These are phyloP conservation scores for Venturia oleaginea DNA, from an alignment of 2,329 filamentous ascomycete genomes.

Conservation along the genomic window DNA sequence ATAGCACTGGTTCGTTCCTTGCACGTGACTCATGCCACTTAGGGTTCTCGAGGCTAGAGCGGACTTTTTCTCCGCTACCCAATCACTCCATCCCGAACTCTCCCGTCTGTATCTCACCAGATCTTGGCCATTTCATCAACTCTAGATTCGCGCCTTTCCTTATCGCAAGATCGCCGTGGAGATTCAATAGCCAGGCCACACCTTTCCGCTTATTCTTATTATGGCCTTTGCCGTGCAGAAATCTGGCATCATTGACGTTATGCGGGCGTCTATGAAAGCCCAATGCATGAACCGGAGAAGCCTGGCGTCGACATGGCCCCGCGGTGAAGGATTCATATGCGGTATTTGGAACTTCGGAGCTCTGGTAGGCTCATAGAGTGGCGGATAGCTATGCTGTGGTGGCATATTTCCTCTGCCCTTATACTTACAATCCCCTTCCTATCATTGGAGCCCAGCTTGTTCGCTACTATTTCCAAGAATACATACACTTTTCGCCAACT, in stretches of 20 bases:
- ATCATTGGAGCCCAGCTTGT: neutral
- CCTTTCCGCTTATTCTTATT: constrained; percentile 1
- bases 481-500: neutral
- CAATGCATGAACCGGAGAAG: neutral
- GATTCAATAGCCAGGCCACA: neutral
- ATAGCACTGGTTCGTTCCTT: neutral
- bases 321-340: neutral
- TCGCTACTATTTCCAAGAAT: neutral
- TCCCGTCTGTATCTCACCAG: neutral
- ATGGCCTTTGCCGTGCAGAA: neutral
- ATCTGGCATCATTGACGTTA: neutral
- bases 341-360: neutral
- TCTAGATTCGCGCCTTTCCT: constrained; percentile 1
- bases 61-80: neutral
- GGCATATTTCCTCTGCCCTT: neutral
- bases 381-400: neutral
- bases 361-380: neutral
- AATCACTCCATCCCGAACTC: neutral
- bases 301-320: neutral
- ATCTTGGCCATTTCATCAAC: neutral
- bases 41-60: neutral
- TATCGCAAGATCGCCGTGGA: constrained; percentile 1
- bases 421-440: neutral
- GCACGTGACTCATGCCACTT: too few relatives aligned
- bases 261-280: neutral